Evolutionary conservation across 2,329 filamentous ascomycete species (phyloP).

Genomic region (Rugonectria rugulosa): DNA sequence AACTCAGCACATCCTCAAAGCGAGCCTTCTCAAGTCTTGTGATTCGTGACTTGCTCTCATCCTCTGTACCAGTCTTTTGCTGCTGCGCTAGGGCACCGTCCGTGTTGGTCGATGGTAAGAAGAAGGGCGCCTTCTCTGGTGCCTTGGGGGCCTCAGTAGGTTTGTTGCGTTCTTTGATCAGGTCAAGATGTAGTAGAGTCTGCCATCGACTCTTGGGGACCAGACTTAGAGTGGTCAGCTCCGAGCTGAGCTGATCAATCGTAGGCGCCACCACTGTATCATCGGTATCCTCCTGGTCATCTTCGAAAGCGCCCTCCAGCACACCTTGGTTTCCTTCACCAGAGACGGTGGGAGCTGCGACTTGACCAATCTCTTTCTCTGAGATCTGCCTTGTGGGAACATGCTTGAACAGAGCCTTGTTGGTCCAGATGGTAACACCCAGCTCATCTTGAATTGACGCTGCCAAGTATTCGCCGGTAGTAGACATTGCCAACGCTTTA

Average conservation of each 20-base stretch:
- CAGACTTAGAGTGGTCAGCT: constrained; percentile 87
- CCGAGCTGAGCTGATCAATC: constrained; percentile 79
- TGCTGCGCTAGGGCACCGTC: constrained; percentile 50
- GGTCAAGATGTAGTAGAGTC: constrained; percentile 88
- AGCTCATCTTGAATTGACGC: constrained; percentile 83
- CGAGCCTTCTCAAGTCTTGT: constrained; percentile 69
- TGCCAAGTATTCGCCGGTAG: constrained; percentile 92
- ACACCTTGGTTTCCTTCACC: constrained; percentile 81
- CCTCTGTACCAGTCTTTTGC: constrained; percentile 43
- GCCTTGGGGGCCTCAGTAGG: constrained; percentile 90
- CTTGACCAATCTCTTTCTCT: constrained; percentile 73
- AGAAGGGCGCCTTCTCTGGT: constrained; percentile 95
- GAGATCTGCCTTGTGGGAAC: constrained; percentile 86
- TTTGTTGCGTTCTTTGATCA: constrained; percentile 93
- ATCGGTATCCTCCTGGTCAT: constrained; percentile 59
- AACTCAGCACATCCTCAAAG: constrained; percentile 65
- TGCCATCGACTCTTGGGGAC: constrained; percentile 95
- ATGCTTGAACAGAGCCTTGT: constrained; percentile 88
- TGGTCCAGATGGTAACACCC: constrained; percentile 96
- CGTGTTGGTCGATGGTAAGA: constrained; percentile 74
- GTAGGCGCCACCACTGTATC: constrained; percentile 62
- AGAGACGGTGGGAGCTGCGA: constrained; percentile 76
- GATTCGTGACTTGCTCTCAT: constrained; percentile 69
- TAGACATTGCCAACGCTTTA: constrained; percentile 85
- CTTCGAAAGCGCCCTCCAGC: constrained; percentile 78